Evolutionary conservation across 2,329 filamentous ascomycete genomes (phyloP), one percentile per base, ranked within the genome.

Genomic region (Pezicula rhizophila): DNA sequence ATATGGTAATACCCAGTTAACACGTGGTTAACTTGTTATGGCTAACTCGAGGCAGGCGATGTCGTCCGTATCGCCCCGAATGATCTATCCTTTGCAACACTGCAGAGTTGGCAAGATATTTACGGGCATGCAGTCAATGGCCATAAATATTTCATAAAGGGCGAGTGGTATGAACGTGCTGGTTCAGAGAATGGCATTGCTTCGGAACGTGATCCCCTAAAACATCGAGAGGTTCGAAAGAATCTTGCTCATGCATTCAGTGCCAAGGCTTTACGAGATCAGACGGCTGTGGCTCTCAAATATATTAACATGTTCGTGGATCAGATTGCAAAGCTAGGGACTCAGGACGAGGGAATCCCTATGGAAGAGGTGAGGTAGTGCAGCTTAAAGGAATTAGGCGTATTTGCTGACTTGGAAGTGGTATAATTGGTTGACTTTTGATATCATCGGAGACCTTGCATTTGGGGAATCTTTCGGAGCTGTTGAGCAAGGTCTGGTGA

Each of bases 301-400:
- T 78, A 95, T 10, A 78, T 96, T 64, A 96, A 96, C 70, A 82
- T 79, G 60, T 96, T 96, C 62, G 80, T 96, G 53, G 92, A 97
- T 66, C 88, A 96, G 64, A 75, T 96, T 20, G n/a, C 4, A n/a
- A 15, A 12, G 38, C 38, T 17, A 7, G 38, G 38, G 20, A 20
- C 38, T 6, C 6, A 20, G 18, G n/a, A 15, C 2, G 18, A 41
- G 38, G 38, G 18, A 35, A 35, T 15, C 5, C 1, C 4, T 35
- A 35, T 35, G 15, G 33, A 35, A 35, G 33, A 35, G 33, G 33
- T 35, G 11, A 5, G 33, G 33, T 14, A 8, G 12, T 35, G 5
- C 8, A 5, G 33, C 7, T 5, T 14, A 41, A 18, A 41, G 12
- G 18, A 8, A 4, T 41, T 17, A n/a, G 18, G 18, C 18, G 18